A percentile compares a stretch with the other conserved stretches of the same genome.
Evolutionary conservation across 208 protist genomes (phyloP).

Genomic region (Trypanosoma conorhini): DNA sequence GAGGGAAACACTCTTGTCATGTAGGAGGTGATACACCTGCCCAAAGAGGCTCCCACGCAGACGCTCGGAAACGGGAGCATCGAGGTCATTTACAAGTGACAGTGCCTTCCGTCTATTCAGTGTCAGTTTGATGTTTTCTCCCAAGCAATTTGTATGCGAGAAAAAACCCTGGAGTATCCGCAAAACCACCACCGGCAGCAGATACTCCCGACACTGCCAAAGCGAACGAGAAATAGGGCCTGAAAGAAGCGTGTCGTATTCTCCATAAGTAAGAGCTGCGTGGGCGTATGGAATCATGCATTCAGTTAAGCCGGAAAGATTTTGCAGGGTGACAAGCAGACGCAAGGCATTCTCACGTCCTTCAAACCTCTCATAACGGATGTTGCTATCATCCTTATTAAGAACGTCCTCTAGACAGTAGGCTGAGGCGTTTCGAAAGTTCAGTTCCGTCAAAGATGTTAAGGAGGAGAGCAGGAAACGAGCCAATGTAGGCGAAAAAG

Average conservation of each 20-base stretch:
- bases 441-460: conserved; percentile 30
- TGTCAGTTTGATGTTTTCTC: conserved; percentile 70
- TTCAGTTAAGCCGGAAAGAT: conserved; percentile 26
- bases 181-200: conserved; percentile 48
- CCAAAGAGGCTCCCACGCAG: conserved; percentile 85
- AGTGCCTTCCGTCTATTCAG: conserved; percentile 85
- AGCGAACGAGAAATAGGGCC: conserved; percentile 29
- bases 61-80: conserved; percentile 34
- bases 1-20: conserved; percentile 45
- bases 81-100: conserved; percentile 50
- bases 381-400: conserved; percentile 14
- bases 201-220: conserved; percentile 16
- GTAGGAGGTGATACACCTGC: conserved; percentile 81
- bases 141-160: conserved; percentile 43
- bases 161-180: conserved; percentile 47
- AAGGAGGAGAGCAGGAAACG: conserved; percentile 21
- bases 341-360: conserved; percentile 22
- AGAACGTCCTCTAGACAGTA: conserved; percentile 32
- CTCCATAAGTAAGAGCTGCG: neutral
- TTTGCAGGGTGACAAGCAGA: conserved; percentile 30
- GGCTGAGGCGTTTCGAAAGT: conserved; percentile 23
- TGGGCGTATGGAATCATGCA: conserved; percentile 30
- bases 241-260: conserved; percentile 24
- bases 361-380: conserved; percentile 24
- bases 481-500: conserved; percentile 22